Evolutionary conservation across 78 protist genomes (phyloP).

Genomic region (Dictyostelium discoideum): DNA sequence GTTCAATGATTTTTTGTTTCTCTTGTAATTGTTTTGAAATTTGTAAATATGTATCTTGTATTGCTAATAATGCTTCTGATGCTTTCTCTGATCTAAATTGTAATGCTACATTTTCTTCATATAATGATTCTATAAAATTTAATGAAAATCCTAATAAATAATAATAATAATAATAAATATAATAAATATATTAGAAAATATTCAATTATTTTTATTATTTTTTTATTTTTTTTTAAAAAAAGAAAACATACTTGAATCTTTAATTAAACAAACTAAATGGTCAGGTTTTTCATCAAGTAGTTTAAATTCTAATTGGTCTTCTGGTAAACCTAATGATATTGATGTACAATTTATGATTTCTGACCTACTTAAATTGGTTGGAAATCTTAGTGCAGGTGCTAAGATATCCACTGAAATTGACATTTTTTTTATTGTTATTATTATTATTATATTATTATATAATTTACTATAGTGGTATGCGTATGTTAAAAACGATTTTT

Average conservation of each 20-base stretch:
- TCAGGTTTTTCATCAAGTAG: neutral
- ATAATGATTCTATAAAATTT: slow-evolving; percentile 60
- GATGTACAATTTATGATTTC: slow-evolving; percentile 51
- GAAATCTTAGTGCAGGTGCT: slow-evolving; percentile 66
- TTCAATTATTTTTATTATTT: neutral
- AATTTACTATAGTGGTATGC: too few relatives aligned
- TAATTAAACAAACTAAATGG: slow-evolving; percentile 38
- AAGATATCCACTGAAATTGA: slow-evolving; percentile 65
- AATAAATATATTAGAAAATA: neutral
- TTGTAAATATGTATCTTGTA: slow-evolving; percentile 54
- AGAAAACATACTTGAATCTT: slow-evolving; percentile 55
- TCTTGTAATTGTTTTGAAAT: slow-evolving; percentile 54
- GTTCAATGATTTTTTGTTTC: slow-evolving; percentile 36
- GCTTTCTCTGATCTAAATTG: slow-evolving; percentile 54
- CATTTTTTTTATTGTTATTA: neutral
- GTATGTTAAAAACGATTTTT: neutral
- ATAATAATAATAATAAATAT: neutral
- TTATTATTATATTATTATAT: neutral
- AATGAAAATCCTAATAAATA: slow-evolving; percentile 51
- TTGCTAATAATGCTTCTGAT: slow-evolving; percentile 44
- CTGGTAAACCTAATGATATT: slow-evolving; percentile 45
- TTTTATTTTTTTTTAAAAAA: neutral
- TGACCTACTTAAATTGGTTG: slow-evolving; percentile 3
- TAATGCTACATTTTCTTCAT: slow-evolving; percentile 55
- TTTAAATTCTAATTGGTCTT: slow-evolving; percentile 44